These are phyloP conservation scores for Trichoderma gamsii DNA, from an alignment of 495 filamentous ascomycete species.

Conservation along the genomic window DNA sequence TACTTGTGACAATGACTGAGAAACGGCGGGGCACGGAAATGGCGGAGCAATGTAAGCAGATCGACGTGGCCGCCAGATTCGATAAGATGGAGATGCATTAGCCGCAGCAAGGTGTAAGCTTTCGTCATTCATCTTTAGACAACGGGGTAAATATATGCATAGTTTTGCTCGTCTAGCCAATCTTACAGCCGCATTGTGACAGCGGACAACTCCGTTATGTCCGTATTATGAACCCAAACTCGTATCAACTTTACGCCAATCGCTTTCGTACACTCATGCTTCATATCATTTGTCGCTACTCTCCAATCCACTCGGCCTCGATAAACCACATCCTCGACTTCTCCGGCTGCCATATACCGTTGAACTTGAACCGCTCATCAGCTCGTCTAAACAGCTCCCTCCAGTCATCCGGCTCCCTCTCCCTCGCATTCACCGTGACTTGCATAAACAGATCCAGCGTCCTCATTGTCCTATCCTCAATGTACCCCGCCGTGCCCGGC, in stretches of 20 bases:
- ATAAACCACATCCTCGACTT: slow-evolving; percentile 24
- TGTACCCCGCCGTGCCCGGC: slow-evolving; percentile 21
- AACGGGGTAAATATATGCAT: too few species aligned
- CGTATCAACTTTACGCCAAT: background rate
- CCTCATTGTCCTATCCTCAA: slow-evolving; percentile 24
- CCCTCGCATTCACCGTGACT: slow-evolving; percentile 25
- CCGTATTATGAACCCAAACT: background rate
- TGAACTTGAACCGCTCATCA: slow-evolving; percentile 25
- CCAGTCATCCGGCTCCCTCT: slow-evolving; percentile 28
- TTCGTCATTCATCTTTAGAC: background rate
- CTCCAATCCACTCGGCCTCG: slow-evolving; percentile 24
- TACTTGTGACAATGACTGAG: background rate
- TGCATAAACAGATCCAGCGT: slow-evolving; percentile 28
- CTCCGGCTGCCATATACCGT: slow-evolving; percentile 23
- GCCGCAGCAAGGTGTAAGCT: background rate
- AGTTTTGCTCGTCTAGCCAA: too few species aligned
- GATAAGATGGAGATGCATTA: background rate
- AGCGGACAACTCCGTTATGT: too few species aligned
- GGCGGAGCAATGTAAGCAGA: background rate
- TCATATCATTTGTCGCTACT: background rate
- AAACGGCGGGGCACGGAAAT: background rate
- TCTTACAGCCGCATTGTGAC: too few species aligned
- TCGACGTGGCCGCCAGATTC: background rate
- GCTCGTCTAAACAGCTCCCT: slow-evolving; percentile 22
- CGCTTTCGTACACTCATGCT: background rate